A percentile compares a stretch with the other conserved stretches of the same genome.
Evolutionary conservation across 2,329 filamentous ascomycete species (phyloP).

Genomic region (Ceratocystis colombiana): DNA sequence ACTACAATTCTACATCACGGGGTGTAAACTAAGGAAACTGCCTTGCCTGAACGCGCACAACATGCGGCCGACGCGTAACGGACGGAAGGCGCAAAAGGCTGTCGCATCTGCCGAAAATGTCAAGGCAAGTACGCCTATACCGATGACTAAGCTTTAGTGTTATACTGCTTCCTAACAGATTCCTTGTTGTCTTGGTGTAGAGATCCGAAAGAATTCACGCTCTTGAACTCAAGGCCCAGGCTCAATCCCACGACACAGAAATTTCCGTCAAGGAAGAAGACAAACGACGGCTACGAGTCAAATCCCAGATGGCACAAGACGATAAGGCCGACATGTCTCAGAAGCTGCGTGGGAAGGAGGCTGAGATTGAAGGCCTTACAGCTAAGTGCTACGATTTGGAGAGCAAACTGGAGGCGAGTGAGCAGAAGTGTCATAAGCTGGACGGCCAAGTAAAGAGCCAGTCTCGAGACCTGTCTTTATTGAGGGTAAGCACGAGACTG

Average conservation of each 20-base stretch:
- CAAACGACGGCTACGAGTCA: constrained; percentile 57
- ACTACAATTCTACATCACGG: not conserved
- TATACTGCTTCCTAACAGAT: constrained; percentile 12
- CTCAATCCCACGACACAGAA: constrained; percentile 58
- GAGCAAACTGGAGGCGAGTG: constrained; percentile 37
- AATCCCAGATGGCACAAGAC: constrained; percentile 60
- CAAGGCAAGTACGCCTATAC: constrained; percentile 20
- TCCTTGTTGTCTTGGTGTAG: not conserved
- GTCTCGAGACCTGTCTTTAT: constrained; percentile 39
- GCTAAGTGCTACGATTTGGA: constrained; percentile 36
- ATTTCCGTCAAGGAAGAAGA: constrained; percentile 66
- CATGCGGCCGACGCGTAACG: constrained; percentile 24
- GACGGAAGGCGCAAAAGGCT: constrained; percentile 20
- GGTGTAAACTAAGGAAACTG: constrained; percentile 9
- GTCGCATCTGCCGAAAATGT: constrained; percentile 12
- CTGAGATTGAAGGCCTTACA: constrained; percentile 44
- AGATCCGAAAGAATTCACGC: constrained; percentile 24
- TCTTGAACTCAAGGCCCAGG: constrained; percentile 50
- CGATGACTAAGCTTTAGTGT: not conserved
- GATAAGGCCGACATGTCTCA: constrained; percentile 61
- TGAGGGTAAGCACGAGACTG: constrained; percentile 36
- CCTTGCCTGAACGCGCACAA: constrained; percentile 18
- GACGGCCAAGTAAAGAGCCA: constrained; percentile 42
- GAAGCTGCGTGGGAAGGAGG: constrained; percentile 50
- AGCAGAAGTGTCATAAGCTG: constrained; percentile 38